Evolutionary conservation across 345 rosid species (phyloP), one percentile per base, ranked within the genome.

Genomic region (Lenwebbia sp.): DNA sequence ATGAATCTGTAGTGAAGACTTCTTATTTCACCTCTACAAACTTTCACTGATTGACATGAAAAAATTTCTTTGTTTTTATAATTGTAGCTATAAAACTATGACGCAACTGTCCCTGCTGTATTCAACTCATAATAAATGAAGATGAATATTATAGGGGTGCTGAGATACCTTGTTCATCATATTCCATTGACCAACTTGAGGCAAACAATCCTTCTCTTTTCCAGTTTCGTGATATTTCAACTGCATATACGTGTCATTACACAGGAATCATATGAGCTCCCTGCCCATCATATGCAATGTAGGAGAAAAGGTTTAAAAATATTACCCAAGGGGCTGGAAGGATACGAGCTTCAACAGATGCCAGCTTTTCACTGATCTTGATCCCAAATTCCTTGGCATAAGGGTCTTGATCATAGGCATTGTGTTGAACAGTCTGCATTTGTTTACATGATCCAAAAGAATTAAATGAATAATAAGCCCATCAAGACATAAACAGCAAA

Each of bases 301-400:
- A 83, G 85, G 82, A 62, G 60, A 53, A 28, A 60, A 37, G 53
- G 13, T 13, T 50, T 33, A 49, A 2, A 86, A 28, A 54, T 76
- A 75, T 91, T 95, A 98, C 99, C 99, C 99, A 96, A 25, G 99
- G 99, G 11, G 99, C 97, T 88, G 99, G 99, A 82, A 98, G 99
- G 89, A 98, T 96, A n/a, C 99, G 92, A 84, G 99, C 99, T 86
- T 98, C 99, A 17, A 98, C 98, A 57, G 98, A 94, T 56, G 99
- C 98, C 86, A 94, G 88, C 89, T 94, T 98, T 86, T 96, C 98
- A 57, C 98, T 94, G 90, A 98, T 98, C 21, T 94, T 96, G 56
- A 98, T 90, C 74, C 98, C 99, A 87, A 98, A 98, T 90, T 98
- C 99, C 90, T 94, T 95, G 56, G 98, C 99, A 86, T 94, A 98